Base-by-base conservation (phyloP, 176 grass and related monocot species). In the Oryza officinalis region DNA sequence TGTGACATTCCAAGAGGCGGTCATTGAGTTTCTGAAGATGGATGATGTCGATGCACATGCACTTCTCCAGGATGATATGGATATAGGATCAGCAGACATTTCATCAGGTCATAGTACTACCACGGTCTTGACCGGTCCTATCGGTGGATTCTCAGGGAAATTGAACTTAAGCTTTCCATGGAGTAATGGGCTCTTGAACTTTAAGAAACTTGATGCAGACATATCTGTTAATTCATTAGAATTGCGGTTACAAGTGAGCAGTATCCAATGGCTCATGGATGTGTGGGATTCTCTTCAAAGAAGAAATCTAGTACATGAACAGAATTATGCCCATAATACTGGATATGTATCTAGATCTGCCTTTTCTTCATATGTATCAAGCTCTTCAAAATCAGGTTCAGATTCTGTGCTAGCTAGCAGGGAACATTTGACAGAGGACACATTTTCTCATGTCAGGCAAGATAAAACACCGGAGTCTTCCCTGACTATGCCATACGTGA, bases 121-220 rank as follows among this genome's bases (percentile, higher is more conserved):
- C 77, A 45, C 91, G 23, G 65, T 99, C 27, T 90, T 99, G 86
- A 92, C 93, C 67, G 96, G 96, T 23, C 76, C 93, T 49, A 92
- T 76, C 57, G 91, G 93, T 83, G 96, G 96, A 43, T 96, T 99
- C 86, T 96, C 93, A 3, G 96, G 93, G 31, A 85, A 83, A 18
- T 57, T 96, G 17, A 99, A 99, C 81, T 89, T 99, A 81, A 99
- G 91, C 84, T 94, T 96, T 69, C 96, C 96, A 64, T 99, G 96
- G 96, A 94, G n/a, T n/a, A n/a, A 96, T 92, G 93, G 93, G n/a
- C n/a, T n/a, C 77, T 88, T 95, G 70, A 93, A 91, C 73, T 88
- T 94, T 77, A 69, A 87, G 84, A 99, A 92, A 87, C 71, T 99
- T 38, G 89, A 99, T 78, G 93, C 96, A 66, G 83, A 96, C 81